Base-by-base conservation (phyloP, 306 rosid species). In the Cucurbita pepo region DNA sequence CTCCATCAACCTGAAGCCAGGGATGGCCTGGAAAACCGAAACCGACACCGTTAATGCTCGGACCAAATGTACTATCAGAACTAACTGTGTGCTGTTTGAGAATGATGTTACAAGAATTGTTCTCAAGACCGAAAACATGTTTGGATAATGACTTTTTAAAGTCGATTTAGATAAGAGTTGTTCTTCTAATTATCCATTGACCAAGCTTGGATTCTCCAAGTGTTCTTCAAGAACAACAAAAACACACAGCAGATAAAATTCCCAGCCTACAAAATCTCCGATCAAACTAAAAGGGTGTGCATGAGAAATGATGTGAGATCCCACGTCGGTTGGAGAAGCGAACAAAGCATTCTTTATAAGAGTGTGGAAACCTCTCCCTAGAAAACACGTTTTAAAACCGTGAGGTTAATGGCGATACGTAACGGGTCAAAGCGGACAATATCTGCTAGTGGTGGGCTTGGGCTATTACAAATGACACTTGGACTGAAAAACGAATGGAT, bases 1-100 rank as follows among this genome's bases (percentile, higher is more conserved):
- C 66, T 77, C 94, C 98, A 79, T 93, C 96, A 64, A 82, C 83
- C 64, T 80, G 96, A 79, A 93, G 80, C 98, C 98, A 93, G 11
- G 96, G 98, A 48, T 93, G 94, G 71, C 97, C 98, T 93, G 83
- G 71, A 88, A 54, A 79, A 78, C 62, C 71, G 81, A 63, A 74
- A 10, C 56, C 73, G 36, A 77, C 3, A 6, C 36, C 1, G 16
- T 56, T 6, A 43, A 36, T 22, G 3, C 16, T 58, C 25, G 25
- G 41, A 21, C 38, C 41, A 9, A 45, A 19, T 19, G 30, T 8
- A 37, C 3, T 38, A 38, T 12, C 30, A 1, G 43, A n/a, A 38
- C 21, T 59, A n/a, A 38, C 44, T 59, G 40, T 13, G 5, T 16
- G 48, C 8, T 61, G 67, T 15, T 60, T 34, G 37, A 6, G 61